Evolutionary conservation across 495 filamentous ascomycete species (phyloP).

Genomic region (Rostrohypoxylon terebratum): DNA sequence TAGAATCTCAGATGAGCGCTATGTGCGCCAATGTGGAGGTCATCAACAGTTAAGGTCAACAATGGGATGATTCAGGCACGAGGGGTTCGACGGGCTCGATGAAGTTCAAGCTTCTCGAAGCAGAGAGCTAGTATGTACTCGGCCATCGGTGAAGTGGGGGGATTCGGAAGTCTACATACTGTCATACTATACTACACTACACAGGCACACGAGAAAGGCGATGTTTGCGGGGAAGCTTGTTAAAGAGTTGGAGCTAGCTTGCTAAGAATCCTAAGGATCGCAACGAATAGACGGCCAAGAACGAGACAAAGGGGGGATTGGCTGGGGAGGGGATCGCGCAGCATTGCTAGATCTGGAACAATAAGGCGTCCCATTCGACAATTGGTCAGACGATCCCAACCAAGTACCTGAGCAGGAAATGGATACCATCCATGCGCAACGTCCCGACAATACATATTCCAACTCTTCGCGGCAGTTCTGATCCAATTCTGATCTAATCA

Average conservation of each 20-base stretch:
- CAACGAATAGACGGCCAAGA: slow-evolving; percentile 25
- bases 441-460: slow-evolving; percentile 30
- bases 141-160: slow-evolving; percentile 49
- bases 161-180: slow-evolving; percentile 8
- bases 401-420: slow-evolving; percentile 32
- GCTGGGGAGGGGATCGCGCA: slow-evolving; percentile 27
- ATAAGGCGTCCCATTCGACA: slow-evolving; percentile 1
- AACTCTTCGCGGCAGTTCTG: slow-evolving; percentile 44
- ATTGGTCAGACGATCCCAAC: slow-evolving; percentile 40
- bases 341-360: slow-evolving; percentile 39
- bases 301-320: slow-evolving; percentile 15
- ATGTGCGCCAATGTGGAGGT: slow-evolving; percentile 3
- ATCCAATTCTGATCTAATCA: slow-evolving; percentile 41
- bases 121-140: slow-evolving; percentile 29
- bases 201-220: slow-evolving; percentile 7
- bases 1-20: background rate
- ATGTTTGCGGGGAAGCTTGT: slow-evolving; percentile 45
- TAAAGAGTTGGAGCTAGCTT: slow-evolving; percentile 35
- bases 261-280: slow-evolving; percentile 14
- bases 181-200: too few species aligned
- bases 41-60: background rate
- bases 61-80: slow-evolving; percentile 2
- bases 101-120: background rate
- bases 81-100: slow-evolving; percentile 1
- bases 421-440: slow-evolving; percentile 27